Conservation (phyloP, 2,329 filamentous ascomycete species). For the Samsoniella hepiali region DNA sequence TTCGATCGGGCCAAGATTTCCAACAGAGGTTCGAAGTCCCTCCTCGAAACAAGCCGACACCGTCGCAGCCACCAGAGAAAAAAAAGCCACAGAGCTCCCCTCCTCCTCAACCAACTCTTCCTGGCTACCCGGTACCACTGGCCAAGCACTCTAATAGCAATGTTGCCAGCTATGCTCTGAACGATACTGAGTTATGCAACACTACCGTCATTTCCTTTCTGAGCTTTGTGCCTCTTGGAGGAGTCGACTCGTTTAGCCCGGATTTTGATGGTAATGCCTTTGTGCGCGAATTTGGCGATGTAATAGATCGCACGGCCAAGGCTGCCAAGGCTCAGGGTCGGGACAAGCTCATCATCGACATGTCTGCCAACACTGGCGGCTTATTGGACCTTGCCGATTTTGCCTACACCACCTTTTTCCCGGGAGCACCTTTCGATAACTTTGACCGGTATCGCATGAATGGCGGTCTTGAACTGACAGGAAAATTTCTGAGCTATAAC, state of each 20-base stretch:
- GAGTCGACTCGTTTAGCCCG: not conserved
- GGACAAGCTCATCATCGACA: conserved; percentile 58
- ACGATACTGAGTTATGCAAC: conserved; percentile 23
- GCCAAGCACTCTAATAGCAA: conserved; percentile 24
- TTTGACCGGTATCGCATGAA: conserved; percentile 7
- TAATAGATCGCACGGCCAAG: not conserved
- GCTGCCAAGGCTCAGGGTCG: conserved; percentile 45
- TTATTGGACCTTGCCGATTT: conserved; percentile 19
- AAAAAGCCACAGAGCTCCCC: not conserved
- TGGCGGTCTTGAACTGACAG: conserved; percentile 1
- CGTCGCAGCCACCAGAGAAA: not conserved
- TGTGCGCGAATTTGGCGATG: conserved; percentile 41
- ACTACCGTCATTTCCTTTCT: conserved; percentile 27
- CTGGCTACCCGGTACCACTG: conserved; percentile 27
- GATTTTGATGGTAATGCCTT: conserved; percentile 23
- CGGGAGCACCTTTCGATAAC: not conserved
- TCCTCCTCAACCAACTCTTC: conserved; percentile 10
- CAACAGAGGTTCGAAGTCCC: conserved; percentile 4
- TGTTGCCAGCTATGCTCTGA: conserved; percentile 29
- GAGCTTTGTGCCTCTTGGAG: conserved; percentile 19
- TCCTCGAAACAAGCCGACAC: not conserved
- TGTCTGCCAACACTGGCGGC: conserved; percentile 59
- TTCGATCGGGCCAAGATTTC: conserved; percentile 4
- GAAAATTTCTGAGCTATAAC: not conserved
- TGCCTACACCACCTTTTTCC: conserved; percentile 7